These are phyloP conservation scores for Protea cynaroides DNA, from an alignment of 164 flowering plant genomes.

Conservation along the genomic window DNA sequence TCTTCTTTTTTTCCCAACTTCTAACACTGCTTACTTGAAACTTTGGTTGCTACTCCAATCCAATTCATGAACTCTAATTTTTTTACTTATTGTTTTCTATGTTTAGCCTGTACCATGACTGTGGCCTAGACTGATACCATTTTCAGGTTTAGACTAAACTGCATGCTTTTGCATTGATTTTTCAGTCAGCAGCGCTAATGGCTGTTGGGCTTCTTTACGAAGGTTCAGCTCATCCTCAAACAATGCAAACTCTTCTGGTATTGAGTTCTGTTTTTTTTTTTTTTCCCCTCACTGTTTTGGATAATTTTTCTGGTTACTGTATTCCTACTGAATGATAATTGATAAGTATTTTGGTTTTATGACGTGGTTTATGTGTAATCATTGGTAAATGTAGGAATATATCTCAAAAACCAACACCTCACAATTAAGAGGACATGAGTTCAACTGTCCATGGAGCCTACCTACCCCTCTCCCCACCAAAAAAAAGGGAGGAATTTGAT, in stretches of 20 bases:
- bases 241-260: slow-evolving; percentile 90
- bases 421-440: too few species aligned
- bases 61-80: too few species aligned
- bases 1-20: neutral
- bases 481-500: too few species aligned
- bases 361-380: neutral
- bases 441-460: too few species aligned
- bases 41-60: neutral
- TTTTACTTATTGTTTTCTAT: too few species aligned
- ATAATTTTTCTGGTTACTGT: neutral
- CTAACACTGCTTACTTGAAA: neutral
- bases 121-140: too few species aligned
- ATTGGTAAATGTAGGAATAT: neutral
- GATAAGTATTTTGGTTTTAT: neutral
- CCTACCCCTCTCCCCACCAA: too few species aligned
- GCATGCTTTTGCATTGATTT: slow-evolving; percentile 11
- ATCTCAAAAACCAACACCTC: too few species aligned
- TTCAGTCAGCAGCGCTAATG: slow-evolving; percentile 91
- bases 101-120: too few species aligned
- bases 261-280: neutral
- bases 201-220: slow-evolving; percentile 87
- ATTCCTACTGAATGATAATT: neutral
- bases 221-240: slow-evolving; percentile 88
- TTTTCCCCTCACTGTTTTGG: neutral
- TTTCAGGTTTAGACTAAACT: too few species aligned